Evolutionary conservation across 176 grass and related monocot species (phyloP).

Genomic region (Aegilops longissima): DNA sequence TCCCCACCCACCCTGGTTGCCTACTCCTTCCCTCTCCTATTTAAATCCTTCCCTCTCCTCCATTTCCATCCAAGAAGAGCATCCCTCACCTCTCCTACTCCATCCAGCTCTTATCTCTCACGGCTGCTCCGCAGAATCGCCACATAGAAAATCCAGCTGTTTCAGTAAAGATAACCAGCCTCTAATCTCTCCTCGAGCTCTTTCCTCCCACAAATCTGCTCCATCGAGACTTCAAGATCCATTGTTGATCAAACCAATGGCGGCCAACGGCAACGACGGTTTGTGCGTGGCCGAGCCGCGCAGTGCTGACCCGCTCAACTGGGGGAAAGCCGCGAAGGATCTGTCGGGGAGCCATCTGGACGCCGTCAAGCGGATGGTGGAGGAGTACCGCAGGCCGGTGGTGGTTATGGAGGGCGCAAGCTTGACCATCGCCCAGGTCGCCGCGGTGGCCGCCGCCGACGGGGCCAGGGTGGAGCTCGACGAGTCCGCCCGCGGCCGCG

Average conservation of each 20-base stretch:
- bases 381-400: slow-evolving; percentile 49
- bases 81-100: neutral
- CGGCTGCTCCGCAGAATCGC: neutral
- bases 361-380: slow-evolving; percentile 70
- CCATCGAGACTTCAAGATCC: neutral
- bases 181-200: neutral
- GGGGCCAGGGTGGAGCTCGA: slow-evolving; percentile 12
- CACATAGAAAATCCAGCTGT: too few relatives aligned
- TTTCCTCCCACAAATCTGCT: slow-evolving; percentile 6
- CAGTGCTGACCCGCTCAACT: slow-evolving; percentile 56
- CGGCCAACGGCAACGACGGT: slow-evolving; percentile 21
- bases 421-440: slow-evolving; percentile 67
- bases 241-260: neutral
- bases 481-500: neutral
- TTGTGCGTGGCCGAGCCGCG: slow-evolving; percentile 14
- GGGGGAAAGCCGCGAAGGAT: slow-evolving; percentile 49
- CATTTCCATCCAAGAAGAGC: slow-evolving; percentile 40
- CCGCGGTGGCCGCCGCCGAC: slow-evolving; percentile 50
- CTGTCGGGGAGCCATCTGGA: slow-evolving; percentile 56
- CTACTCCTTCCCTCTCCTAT: slow-evolving; percentile 31
- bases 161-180: too few relatives aligned
- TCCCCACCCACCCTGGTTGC: neutral
- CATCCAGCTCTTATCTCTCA: neutral
- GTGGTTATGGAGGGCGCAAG: slow-evolving; percentile 63
- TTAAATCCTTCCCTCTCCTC: slow-evolving; percentile 31